Evolutionary conservation across 345 rosid genomes (phyloP).

Genomic region (Gynandropsis gynandra): DNA sequence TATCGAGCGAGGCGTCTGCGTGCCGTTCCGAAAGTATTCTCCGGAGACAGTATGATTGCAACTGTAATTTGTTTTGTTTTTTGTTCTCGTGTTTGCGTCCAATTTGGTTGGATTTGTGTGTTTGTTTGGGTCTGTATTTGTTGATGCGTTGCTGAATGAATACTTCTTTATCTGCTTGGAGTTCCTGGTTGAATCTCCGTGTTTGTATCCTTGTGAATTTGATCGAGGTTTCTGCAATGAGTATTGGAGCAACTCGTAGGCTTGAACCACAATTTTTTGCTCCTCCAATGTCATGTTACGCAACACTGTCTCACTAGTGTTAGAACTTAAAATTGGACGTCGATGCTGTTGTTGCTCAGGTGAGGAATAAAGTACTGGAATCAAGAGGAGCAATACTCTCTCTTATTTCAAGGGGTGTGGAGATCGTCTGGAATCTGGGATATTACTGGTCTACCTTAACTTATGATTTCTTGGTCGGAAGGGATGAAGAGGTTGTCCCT

Average conservation of each 20-base stretch:
- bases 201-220: conserved; percentile 12
- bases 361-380: conserved; percentile 75
- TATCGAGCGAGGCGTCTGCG: conserved; percentile 94
- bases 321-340: conserved; percentile 18
- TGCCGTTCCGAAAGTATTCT: conserved; percentile 94
- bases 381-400: conserved; percentile 65
- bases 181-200: conserved; percentile 7
- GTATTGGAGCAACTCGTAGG: not conserved
- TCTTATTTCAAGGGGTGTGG: conserved; percentile 63
- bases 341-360: conserved; percentile 36
- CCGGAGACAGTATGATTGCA: conserved; percentile 70
- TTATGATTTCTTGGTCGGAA: conserved; percentile 84
- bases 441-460: conserved; percentile 73
- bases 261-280: not conserved
- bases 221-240: not conserved
- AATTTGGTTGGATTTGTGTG: conserved; percentile 4
- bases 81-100: not conserved
- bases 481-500: conserved; percentile 86
- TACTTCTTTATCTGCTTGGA: not conserved
- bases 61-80: conserved; percentile 16
- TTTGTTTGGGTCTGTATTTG: not conserved
- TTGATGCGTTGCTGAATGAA: conserved; percentile 1
- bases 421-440: conserved; percentile 92
- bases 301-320: not conserved
- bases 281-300: not conserved